Percentiles rank a stretch among this genome's conserved stretches.
Conservation (phyloP, 23 red algal genomes). For the Gracilaria domingensis region DNA sequence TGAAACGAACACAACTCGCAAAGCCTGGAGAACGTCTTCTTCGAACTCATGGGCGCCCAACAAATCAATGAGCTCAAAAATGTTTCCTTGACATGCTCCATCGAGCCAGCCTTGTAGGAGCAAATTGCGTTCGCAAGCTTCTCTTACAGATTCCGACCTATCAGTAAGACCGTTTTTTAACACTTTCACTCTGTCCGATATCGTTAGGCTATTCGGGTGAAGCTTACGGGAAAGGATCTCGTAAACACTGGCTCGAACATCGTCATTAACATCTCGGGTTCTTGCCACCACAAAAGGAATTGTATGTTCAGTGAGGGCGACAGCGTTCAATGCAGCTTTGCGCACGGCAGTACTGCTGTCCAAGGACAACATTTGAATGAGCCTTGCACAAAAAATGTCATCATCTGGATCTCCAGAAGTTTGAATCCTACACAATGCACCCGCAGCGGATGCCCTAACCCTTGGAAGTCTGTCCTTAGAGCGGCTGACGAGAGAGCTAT, state of each 20-base stretch:
- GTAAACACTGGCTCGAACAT: slow-evolving; percentile 59
- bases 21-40: slow-evolving; percentile 47
- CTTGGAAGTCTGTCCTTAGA: slow-evolving; percentile 67
- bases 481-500: slow-evolving; percentile 44
- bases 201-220: slow-evolving; percentile 21
- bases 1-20: slow-evolving; percentile 50
- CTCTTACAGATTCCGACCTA: slow-evolving; percentile 29
- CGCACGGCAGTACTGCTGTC: slow-evolving; percentile 73
- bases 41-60: slow-evolving; percentile 64
- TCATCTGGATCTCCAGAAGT: slow-evolving; percentile 38
- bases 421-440: slow-evolving; percentile 71
- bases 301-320: slow-evolving; percentile 38
- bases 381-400: slow-evolving; percentile 38
- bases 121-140: slow-evolving; percentile 52
- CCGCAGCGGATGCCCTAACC: slow-evolving; percentile 74
- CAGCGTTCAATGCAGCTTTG: slow-evolving; percentile 65
- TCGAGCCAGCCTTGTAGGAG: slow-evolving; percentile 68
- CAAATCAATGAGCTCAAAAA: slow-evolving; percentile 62
- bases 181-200: slow-evolving; percentile 40
- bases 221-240: slow-evolving; percentile 52
- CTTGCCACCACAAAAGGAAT: slow-evolving; percentile 42
- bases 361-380: slow-evolving; percentile 30
- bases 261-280: slow-evolving; percentile 53
- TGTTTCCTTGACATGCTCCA: slow-evolving; percentile 65
- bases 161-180: slow-evolving; percentile 54